A percentile compares a stretch with the other conserved stretches of the same genome.
phyloP scores from a whole-genome alignment of 495 filamentous ascomycete genomes.

The Aspergillus affinis region DNA sequence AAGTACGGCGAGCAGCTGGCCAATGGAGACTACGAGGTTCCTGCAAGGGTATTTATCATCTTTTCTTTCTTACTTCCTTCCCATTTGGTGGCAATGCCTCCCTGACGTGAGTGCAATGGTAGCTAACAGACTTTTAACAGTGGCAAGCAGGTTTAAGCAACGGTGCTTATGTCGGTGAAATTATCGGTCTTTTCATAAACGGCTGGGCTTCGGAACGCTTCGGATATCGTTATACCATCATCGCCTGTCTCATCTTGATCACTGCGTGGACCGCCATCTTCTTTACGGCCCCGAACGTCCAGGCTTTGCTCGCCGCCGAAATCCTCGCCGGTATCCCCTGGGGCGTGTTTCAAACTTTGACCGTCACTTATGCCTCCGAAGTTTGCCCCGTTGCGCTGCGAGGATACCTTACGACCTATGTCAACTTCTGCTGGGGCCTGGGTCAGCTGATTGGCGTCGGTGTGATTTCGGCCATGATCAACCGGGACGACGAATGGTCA shows the following conservation, averaged over 20 bases:
- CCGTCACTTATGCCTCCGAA: conserved; percentile 79
- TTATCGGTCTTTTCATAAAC: conserved; percentile 75
- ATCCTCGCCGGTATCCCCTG: conserved; percentile 78
- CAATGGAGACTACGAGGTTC: conserved; percentile 63
- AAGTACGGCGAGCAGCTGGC: conserved; percentile 62
- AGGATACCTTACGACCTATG: conserved; percentile 73
- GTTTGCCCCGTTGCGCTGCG: conserved; percentile 72
- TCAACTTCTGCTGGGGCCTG: conserved; percentile 81
- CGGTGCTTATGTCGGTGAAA: conserved; percentile 63
- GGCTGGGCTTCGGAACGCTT: conserved; percentile 74
- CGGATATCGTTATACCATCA: conserved; percentile 72
- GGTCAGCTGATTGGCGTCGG: conserved; percentile 75
- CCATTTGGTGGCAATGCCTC: background rate
- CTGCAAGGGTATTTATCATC: conserved; percentile 47
- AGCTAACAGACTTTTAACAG: conserved; percentile 20
- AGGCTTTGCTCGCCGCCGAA: conserved; percentile 67
- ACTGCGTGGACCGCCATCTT: conserved; percentile 73
- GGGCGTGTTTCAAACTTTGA: conserved; percentile 80
- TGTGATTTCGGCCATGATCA: conserved; percentile 66
- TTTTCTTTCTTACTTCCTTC: conserved; percentile 4
- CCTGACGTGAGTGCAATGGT: background rate
- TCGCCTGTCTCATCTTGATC: conserved; percentile 63
- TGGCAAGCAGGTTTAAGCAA: conserved; percentile 81
- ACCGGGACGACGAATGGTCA: conserved; percentile 59
- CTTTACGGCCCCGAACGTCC: conserved; percentile 71